Base-by-base conservation (phyloP, 768 basidiomycete genomes). In the Lactifluus subvellereus region DNA sequence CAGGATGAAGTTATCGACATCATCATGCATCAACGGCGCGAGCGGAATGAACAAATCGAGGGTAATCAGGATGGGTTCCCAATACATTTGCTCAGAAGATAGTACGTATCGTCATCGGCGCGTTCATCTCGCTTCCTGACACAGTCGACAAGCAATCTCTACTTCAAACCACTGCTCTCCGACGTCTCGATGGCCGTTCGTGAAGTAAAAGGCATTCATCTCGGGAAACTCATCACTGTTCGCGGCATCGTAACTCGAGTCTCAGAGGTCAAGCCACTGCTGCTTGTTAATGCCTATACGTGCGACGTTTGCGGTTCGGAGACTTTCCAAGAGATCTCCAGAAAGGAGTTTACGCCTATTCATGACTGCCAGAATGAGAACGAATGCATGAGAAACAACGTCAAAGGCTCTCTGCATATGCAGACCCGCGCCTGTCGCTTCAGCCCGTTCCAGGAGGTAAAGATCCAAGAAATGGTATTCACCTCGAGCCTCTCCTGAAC, bases 271-370 rank as follows among this genome's bases (percentile, higher is more conserved):
- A 98, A 98, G 72, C 97, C 97, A 10, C 85, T 98, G 18, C 83
- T 99, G 14, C 88, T 92, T 72, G 94, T 98, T 71, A 97, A 96
- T 74, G 97, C 96, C 35, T 99, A 98, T 74, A 95, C 94, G 0
- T 98, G 97, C 76, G 97, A 98, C 72, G 87, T 93, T 63, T 99
- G 97, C 73, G 97, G 97, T 50, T 92, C 94, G 48, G 97, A 99
- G 74, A 96, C 94, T 33, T 99, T 99, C 80, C 95, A 98, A 74
- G 94, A 98, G 70, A 94, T 99, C 61, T 87, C 88, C 10, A 85
- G 86, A 71, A 95, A 94, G 73, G 87, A 91, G 11, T 98, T 98
- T 73, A 83, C 86, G 0, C 97, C 97, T 0, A 86, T 98, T 52
- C 74, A 81, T 30, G 90, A 96, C 70, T 99, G 97, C 72, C 84